Percentiles rank a stretch among this genome's conserved stretches.
These are phyloP conservation scores for Daldinia sp. DNA, from an alignment of 2,329 filamentous ascomycete species.

Conservation along the genomic window DNA sequence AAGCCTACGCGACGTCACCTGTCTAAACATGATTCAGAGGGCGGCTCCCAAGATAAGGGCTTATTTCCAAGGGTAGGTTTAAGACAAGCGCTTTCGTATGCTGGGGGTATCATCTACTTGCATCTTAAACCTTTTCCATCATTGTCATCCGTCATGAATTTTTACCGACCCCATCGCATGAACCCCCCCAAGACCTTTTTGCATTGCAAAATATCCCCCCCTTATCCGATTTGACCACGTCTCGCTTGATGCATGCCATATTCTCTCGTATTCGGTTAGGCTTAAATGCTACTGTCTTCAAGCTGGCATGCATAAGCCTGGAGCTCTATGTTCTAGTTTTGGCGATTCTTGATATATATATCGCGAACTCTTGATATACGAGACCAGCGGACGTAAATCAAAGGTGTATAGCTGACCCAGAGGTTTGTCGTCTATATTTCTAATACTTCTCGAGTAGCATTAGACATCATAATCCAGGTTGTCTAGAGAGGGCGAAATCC, in stretches of 20 bases:
- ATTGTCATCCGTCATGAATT: conserved; percentile 2
- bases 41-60: conserved; percentile 11
- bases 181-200: neutral
- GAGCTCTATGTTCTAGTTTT: neutral
- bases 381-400: neutral
- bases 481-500: conserved; percentile 61
- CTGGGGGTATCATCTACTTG: conserved; percentile 34
- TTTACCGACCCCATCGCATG: neutral
- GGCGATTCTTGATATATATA: neutral
- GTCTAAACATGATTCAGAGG: conserved; percentile 12
- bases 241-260: neutral
- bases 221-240: neutral
- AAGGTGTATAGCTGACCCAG: neutral
- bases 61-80: conserved; percentile 5
- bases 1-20: neutral
- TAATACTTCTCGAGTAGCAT: neutral
- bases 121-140: conserved; percentile 16
- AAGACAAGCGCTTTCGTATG: conserved; percentile 32
- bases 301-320: neutral
- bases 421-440: neutral
- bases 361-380: neutral
- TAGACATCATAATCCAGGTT: neutral
- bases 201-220: neutral
- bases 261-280: neutral
- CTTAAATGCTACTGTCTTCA: too few relatives aligned